phyloP scores from a whole-genome alignment of 2,329 filamentous ascomycete species.

The Onygenales sp. region DNA sequence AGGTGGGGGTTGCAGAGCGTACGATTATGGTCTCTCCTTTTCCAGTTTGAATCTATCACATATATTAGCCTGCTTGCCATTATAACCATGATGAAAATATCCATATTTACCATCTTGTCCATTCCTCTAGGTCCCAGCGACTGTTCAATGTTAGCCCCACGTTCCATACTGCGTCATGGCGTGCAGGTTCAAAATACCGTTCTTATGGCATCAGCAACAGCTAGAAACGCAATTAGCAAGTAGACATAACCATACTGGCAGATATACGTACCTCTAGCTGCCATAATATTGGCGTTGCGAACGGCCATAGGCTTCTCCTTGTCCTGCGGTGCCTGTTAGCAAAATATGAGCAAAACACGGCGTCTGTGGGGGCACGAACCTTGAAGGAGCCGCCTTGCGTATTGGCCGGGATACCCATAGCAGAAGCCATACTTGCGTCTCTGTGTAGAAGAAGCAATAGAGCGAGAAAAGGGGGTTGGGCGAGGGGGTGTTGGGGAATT shows the following conservation, averaged over 20 bases:
- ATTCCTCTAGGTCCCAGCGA: constrained; percentile 93
- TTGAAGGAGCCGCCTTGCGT: constrained; percentile 59
- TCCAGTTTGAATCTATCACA: constrained; percentile 67
- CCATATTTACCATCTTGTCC: constrained; percentile 72
- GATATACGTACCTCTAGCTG: constrained; percentile 66
- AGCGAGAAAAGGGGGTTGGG: constrained; percentile 14
- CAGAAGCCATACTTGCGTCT: constrained; percentile 40
- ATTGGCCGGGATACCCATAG: constrained; percentile 37
- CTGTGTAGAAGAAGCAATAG: constrained; percentile 16
- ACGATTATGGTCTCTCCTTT: constrained; percentile 94
- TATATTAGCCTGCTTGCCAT: constrained; percentile 16
- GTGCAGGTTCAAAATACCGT: constrained; percentile 45
- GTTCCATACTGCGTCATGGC: constrained; percentile 12
- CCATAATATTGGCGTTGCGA: constrained; percentile 91
- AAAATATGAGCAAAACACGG: constrained; percentile 10
- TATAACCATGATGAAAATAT: too few relatives aligned
- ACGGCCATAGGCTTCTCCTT: constrained; percentile 99
- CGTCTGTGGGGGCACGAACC: constrained; percentile 28
- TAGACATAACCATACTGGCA: background rate
- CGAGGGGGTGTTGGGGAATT: constrained; percentile 14
- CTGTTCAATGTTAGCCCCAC: constrained; percentile 35
- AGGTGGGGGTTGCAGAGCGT: constrained; percentile 16
- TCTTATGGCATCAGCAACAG: constrained; percentile 94
- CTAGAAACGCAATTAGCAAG: constrained; percentile 40
- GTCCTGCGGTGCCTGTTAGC: constrained; percentile 43